Evolutionary conservation across 108 stramenopile genomes (phyloP), one percentile per base, ranked within the genome.

Genomic region (Stephanodiscus minutulus): DNA sequence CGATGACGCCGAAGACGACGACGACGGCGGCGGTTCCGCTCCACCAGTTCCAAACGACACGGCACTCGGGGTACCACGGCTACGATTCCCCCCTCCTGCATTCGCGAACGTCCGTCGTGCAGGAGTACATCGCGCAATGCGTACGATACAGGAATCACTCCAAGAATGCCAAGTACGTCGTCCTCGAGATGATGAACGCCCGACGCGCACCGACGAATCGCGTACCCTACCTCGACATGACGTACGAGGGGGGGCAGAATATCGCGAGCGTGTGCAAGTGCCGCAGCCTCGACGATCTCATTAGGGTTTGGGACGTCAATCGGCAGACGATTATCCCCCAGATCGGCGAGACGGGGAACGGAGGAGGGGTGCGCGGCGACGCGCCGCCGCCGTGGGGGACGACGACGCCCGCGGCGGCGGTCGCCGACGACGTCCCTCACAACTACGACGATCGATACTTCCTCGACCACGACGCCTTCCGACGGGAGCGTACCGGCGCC

Each of bases 91-190:
- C 72, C 18, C 73, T 91, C 4, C 55, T 95, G n/a, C 64, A 74
- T 12, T 79, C 87, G 29, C 95, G 91, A 63, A 87, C 88, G 17
- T 66, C 64, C n/a, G 86, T 98, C n/a, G 75, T 98, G 25, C 91
- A 92, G 77, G 84, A 92, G 29, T 98, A 96, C 70, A 46, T 96
- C 13, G 64, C 64, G 49, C 77, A 87, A 28, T 84, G 90, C 39
- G 62, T 90, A 29, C 73, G 89, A 7, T 97, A 94, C 66, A 84
- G 86, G 52, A 68, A 71, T 13, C 84, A 97, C 69, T 81, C 88
- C 70, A 96, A 96, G 66, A 98, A 97, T 83, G 79, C 87, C 55
- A 98, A 98, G 77, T 98, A 98, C 70, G 94, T 95, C 2, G 82
- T 97, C 10, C 90, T 92, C 68, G 98, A 98, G 86, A 96, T 98